Evolutionary conservation across 2,329 filamentous ascomycete genomes (phyloP).

Genomic region (Decorospora gaudefroyi): DNA sequence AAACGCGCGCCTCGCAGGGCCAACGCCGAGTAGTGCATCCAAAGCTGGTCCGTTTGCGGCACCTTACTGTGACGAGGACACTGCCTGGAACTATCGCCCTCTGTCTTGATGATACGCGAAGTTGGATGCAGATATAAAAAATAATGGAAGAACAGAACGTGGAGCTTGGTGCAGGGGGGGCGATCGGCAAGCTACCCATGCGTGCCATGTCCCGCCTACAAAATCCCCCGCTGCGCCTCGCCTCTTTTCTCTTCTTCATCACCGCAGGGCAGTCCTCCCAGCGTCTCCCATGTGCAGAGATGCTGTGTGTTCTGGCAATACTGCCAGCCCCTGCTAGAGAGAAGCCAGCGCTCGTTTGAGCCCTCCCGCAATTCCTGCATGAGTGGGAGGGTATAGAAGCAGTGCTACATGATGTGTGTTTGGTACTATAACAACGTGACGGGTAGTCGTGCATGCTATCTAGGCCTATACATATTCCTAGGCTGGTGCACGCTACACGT

Average conservation of each 20-base stretch:
- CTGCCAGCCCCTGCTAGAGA: slow-evolving; percentile 44
- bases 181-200: slow-evolving; percentile 10
- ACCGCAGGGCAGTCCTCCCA: slow-evolving; percentile 44
- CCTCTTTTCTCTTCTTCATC: slow-evolving; percentile 26
- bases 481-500: too few species aligned
- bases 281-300: slow-evolving; percentile 33
- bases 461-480: too few species aligned
- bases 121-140: too few species aligned
- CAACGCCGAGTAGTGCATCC: slow-evolving; percentile 43
- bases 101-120: too few species aligned
- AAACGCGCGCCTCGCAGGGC: slow-evolving; percentile 14
- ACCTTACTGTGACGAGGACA: slow-evolving; percentile 8
- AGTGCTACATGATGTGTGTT: slow-evolving; percentile 30
- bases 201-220: neutral
- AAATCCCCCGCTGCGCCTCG: slow-evolving; percentile 7
- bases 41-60: too few species aligned
- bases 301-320: slow-evolving; percentile 42
- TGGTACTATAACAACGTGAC: neutral
- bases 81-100: too few species aligned
- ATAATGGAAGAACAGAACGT: too few species aligned
- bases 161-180: too few species aligned
- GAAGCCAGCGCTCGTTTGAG: slow-evolving; percentile 46
- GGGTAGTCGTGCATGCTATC: too few species aligned
- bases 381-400: slow-evolving; percentile 42
- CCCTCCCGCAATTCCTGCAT: slow-evolving; percentile 39